Base-by-base conservation (phyloP, 225 moss, liverwort and hornwort genomes). In the Bryoerythrophyllum caledonicum region DNA sequence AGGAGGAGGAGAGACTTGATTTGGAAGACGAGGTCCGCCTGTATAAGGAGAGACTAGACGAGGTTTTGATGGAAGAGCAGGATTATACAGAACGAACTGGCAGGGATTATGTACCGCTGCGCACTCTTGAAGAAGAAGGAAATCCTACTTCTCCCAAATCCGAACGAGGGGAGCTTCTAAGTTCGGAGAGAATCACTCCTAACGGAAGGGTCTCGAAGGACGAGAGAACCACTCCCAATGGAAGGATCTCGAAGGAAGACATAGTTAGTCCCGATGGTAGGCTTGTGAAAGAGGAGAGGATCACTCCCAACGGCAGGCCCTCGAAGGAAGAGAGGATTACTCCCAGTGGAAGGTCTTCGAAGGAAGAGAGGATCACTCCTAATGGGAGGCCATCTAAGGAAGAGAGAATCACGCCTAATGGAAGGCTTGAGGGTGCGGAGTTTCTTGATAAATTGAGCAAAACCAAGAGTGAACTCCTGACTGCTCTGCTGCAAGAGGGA, bases 1-100 rank as follows among this genome's bases (percentile, higher is more conserved):
- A 73, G 21, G 82, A 82, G 65, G 82, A 74, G 15, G 78, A 78
- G 64, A 78, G 74, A 78, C 38, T 69, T 26, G 58, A 55, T 23
- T 24, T 78, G 46, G 78, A 78, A 65, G 78, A 82, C 23, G 78
- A 82, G 23, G 57, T 82, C 21, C 73, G 46, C 2, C 21, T 74
- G 27, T 82, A 68, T 21, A 82, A 70, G 54, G 26, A 78, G 48
- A 73, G 57, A 23, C 40, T 82, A 49, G 55, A 73, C 13, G 68
- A 20, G 49, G 34, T 73, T 26, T 58, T 63, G 12, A 74, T 44
- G 28, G 57, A 74, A 57, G 63, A 73, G 35, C 64, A 19, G 32
- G 68, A 78, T 17, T 27, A 20, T 25, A 61, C 28, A 61, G 62
- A 53, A 21, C 70, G 38, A 70, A 65, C 5, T 54, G 56, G 55